phyloP scores from a whole-genome alignment of 306 rosid species.

The Prinsepia uniflora region DNA sequence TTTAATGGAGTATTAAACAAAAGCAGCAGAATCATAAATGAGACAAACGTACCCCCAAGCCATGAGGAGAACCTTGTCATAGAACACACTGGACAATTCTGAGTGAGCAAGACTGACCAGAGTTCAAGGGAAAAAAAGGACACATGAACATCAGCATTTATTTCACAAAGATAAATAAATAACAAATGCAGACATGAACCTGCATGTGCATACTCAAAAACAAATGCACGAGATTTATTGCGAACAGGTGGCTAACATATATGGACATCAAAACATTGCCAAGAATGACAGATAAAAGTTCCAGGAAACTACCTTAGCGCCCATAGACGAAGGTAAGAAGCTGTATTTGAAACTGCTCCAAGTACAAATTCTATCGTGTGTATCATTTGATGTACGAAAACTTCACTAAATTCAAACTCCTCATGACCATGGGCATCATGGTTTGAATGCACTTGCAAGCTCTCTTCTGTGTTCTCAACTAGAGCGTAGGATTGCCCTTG shows the following conservation, averaged over 20 bases:
- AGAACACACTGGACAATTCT: slow-evolving; percentile 84
- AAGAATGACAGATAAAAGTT: slow-evolving; percentile 12
- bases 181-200: not conserved
- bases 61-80: slow-evolving; percentile 71
- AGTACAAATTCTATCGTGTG: slow-evolving; percentile 96
- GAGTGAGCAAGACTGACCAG: slow-evolving; percentile 84
- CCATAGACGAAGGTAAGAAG: slow-evolving; percentile 98
- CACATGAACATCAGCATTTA: slow-evolving; percentile 9
- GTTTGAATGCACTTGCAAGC: slow-evolving; percentile 49
- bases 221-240: not conserved
- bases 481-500: slow-evolving; percentile 65
- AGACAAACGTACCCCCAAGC: slow-evolving; percentile 51
- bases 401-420: slow-evolving; percentile 84
- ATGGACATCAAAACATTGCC: not conserved
- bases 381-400: slow-evolving; percentile 92
- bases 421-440: slow-evolving; percentile 53
- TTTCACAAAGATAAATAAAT: not conserved
- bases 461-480: slow-evolving; percentile 50
- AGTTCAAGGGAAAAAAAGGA: slow-evolving; percentile 7
- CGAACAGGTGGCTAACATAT: not conserved
- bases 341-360: slow-evolving; percentile 95
- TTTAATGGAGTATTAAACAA: not conserved
- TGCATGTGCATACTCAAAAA: not conserved
- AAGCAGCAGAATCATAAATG: not conserved
- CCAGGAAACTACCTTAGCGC: slow-evolving; percentile 68